These are phyloP conservation scores for Cryomyces antarcticus DNA, from an alignment of 495 filamentous ascomycete species.

Conservation along the genomic window DNA sequence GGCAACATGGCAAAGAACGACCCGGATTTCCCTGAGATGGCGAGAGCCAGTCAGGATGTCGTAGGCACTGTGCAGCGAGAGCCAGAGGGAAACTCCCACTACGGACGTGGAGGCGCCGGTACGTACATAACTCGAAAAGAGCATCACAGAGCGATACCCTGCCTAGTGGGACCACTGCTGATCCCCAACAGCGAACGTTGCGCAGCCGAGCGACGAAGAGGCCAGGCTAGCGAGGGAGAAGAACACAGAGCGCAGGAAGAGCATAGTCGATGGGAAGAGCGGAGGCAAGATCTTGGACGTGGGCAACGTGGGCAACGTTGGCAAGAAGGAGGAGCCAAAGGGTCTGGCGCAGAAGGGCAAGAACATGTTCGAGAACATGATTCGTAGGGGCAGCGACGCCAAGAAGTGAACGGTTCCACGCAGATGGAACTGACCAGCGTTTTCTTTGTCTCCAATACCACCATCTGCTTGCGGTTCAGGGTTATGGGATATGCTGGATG, in stretches of 20 bases:
- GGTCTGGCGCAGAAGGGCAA: constrained; percentile 8
- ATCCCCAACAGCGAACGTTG: neutral
- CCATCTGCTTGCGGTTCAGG: no score
- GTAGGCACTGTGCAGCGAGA: constrained; percentile 29
- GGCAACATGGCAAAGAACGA: constrained; percentile 23
- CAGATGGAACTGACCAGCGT: no score
- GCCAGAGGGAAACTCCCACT: constrained; percentile 16
- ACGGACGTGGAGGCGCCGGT: constrained; percentile 20
- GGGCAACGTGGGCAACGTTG: no score
- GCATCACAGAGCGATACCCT: neutral
- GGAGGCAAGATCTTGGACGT: no score
- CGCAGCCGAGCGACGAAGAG: neutral
- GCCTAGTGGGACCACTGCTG: neutral
- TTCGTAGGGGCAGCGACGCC: neutral
- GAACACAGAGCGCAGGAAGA: neutral
- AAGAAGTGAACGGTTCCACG: no score
- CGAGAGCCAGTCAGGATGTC: constrained; percentile 67
- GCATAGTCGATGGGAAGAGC: no score
- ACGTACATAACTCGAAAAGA: neutral
- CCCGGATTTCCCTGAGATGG: constrained; percentile 30
- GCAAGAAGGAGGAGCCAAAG: constrained; percentile 1
- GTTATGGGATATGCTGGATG: no score
- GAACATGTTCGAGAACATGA: constrained; percentile 7
- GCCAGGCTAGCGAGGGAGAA: constrained; percentile 2
- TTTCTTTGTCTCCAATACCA: no score